Evolutionary conservation across 192 early-diverging fungal species (phyloP), one percentile per base, ranked within the genome.

Genomic region (Thamnidium elegans): DNA sequence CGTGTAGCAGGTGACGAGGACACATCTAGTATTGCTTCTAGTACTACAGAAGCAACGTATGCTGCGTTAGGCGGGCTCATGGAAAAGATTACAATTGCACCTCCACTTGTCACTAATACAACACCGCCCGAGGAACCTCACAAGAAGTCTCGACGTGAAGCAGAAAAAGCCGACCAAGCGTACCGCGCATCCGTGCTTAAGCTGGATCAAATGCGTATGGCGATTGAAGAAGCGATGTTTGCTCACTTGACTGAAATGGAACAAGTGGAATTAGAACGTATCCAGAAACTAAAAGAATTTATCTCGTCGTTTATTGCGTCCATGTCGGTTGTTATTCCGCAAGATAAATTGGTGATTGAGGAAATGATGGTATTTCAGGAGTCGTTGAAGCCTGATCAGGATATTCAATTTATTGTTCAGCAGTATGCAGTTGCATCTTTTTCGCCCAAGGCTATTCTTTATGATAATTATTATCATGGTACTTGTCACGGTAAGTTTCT

Each of bases 351-450:
- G 15, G 83, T 85, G 2, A 83, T 85, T 26, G 88, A 90, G 21
- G 71, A 79, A 47, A 58, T 86, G 32, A 39, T 81, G 9, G 68
- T 81, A 34, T 80, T 75, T 71, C 81, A 81, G 59, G 87, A 92
- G 73, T 86, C 88, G 17, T 70, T 92, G n/a, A 84, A 85, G 70
- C 88, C 90, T n/a, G 77, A 84, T 50, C 83, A 89, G 56, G 90
- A 92, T 64, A 84, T 92, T 43, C 87, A 90, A 58, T 90, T 81
- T 73, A 81, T 85, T 44, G 87, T 92, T 45, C 86, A 92, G 48
- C 83, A 88, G 58, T 89, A 92, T 69, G 80, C 84, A 30, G 86
- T 85, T 11, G 85, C 86, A 4, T 74, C 82, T 17, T 92, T 88
- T 61, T 74, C 80, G 8, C 90, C 90, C 32, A 81, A 81, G n/a